Evolutionary conservation across 345 rosid species (phyloP).

Genomic region (Durio zibethinus): DNA sequence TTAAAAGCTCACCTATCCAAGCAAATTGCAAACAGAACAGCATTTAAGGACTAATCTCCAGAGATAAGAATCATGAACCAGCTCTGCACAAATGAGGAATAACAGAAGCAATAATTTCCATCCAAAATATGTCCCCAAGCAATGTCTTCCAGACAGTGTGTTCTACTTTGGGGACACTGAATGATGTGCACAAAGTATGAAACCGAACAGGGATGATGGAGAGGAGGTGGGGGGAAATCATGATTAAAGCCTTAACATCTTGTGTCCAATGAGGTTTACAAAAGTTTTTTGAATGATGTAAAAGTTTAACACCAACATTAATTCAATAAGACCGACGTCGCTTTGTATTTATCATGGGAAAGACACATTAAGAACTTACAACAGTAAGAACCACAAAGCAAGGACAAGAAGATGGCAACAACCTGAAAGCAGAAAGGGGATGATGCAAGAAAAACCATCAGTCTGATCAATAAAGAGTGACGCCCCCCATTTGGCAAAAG

Average conservation of each 20-base stretch:
- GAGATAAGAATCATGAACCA: neutral
- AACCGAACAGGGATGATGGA: neutral
- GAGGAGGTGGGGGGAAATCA: neutral
- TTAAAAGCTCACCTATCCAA: conserved; percentile 68
- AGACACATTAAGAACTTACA: neutral
- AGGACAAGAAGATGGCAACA: neutral
- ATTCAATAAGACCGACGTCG: neutral
- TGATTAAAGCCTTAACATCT: neutral
- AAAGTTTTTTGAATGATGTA: neutral
- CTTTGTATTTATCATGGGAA: neutral
- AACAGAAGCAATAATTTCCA: neutral
- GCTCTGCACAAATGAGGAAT: neutral
- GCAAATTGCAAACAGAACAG: conserved; percentile 6
- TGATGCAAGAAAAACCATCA: neutral
- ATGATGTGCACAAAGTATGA: neutral
- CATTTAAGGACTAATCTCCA: neutral
- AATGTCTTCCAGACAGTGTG: neutral
- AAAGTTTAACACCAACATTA: neutral
- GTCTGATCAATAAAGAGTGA: neutral
- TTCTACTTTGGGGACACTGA: neutral
- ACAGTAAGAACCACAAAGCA: neutral
- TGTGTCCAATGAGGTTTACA: neutral
- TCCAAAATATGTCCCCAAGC: neutral
- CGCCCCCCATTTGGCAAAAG: neutral
- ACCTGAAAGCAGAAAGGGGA: neutral